These are phyloP conservation scores for Rhododendron kiyosumense DNA, from an alignment of 148 eudicot genomes.

Conservation along the genomic window DNA sequence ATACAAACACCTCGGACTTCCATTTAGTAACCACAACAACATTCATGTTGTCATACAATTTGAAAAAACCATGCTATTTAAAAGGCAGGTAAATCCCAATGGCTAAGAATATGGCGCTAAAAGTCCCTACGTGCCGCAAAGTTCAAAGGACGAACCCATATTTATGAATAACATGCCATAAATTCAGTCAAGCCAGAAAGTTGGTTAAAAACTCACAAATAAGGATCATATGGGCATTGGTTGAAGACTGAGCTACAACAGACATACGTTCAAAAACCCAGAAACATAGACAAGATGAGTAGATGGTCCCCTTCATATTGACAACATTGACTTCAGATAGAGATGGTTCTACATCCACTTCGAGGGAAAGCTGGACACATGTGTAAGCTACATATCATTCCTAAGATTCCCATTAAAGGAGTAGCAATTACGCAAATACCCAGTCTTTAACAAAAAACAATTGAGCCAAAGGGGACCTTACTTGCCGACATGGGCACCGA, in stretches of 20 bases:
- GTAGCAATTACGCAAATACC: neutral
- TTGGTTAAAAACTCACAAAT: too few species aligned
- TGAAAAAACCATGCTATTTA: too few species aligned
- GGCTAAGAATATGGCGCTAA: too few species aligned
- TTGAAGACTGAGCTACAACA: neutral
- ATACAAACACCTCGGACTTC: too few species aligned
- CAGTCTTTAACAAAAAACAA: too few species aligned
- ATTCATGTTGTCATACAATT: too few species aligned
- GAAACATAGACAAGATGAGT: neutral
- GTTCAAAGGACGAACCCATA: neutral
- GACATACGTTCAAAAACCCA: neutral
- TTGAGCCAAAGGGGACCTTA: too few species aligned
- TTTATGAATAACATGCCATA: neutral
- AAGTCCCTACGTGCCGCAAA: neutral
- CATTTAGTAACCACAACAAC: too few species aligned
- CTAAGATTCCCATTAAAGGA: neutral
- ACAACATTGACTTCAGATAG: neutral
- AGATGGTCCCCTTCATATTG: neutral
- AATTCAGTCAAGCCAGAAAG: neutral
- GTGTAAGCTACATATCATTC: too few species aligned
- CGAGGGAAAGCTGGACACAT: neutral
- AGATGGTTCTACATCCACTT: neutral
- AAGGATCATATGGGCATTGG: neutral
- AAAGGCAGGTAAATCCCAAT: too few species aligned
- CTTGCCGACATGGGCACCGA: neutral